phyloP scores from a whole-genome alignment of 2,329 filamentous ascomycete species.

The Penicillium brevicompactum region DNA sequence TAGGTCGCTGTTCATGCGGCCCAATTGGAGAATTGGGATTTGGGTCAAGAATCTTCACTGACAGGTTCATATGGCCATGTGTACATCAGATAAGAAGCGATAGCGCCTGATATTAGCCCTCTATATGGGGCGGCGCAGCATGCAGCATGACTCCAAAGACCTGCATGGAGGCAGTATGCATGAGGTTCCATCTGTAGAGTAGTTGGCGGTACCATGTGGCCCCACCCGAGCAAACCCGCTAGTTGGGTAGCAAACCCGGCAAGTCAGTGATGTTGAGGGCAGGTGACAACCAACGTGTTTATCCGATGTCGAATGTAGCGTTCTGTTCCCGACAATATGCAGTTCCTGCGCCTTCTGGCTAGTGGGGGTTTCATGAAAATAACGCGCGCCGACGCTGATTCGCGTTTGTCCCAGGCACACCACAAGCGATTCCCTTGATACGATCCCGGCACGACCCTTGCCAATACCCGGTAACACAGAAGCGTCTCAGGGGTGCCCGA shows the following conservation, averaged over 20 bases:
- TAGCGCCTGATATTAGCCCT: not conserved
- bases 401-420: not conserved
- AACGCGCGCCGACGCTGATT: not conserved
- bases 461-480: not conserved
- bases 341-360: constrained; percentile 68
- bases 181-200: constrained; percentile 74
- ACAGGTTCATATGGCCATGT: not conserved
- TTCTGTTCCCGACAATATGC: constrained; percentile 81
- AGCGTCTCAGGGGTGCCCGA: not conserved
- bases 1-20: constrained; percentile 65
- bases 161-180: constrained; percentile 67
- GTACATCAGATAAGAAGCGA: not conserved
- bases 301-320: constrained; percentile 68
- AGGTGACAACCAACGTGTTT: constrained; percentile 79
- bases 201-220: constrained; percentile 80
- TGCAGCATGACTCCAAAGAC: constrained; percentile 70
- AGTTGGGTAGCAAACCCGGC: constrained; percentile 1
- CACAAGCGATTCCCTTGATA: constrained; percentile 47
- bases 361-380: constrained; percentile 48
- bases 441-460: not conserved
- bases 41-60: not conserved
- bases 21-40: not conserved
- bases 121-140: constrained; percentile 58
- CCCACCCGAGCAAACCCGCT: constrained; percentile 63
- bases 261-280: constrained; percentile 4